These are phyloP conservation scores for Quercus dentata DNA, from an alignment of 306 rosid genomes.

Conservation along the genomic window DNA sequence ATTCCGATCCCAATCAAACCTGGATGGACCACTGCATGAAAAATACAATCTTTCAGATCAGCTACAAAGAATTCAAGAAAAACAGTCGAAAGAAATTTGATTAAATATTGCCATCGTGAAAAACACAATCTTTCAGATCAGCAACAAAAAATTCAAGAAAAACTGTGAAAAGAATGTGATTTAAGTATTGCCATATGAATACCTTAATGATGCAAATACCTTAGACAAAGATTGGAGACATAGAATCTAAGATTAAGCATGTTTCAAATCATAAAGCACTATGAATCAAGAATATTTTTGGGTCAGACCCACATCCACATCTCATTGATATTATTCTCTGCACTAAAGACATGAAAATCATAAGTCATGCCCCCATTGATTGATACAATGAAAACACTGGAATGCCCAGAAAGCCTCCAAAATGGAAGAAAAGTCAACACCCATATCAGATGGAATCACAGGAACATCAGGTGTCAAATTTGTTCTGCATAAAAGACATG, in stretches of 20 bases:
- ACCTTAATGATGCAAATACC: neutral
- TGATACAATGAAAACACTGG: neutral
- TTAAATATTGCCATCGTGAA: slow-evolving; percentile 14
- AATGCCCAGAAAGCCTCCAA: too few relatives aligned
- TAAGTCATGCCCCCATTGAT: neutral
- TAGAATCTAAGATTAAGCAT: neutral
- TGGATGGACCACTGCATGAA: slow-evolving; percentile 76
- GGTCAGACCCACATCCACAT: neutral
- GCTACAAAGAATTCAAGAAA: neutral
- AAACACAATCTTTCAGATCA: slow-evolving; percentile 1
- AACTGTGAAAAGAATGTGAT: neutral
- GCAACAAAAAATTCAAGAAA: neutral
- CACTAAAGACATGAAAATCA: neutral
- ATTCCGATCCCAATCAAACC: slow-evolving; percentile 84
- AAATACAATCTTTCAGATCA: slow-evolving; percentile 1
- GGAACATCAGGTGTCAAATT: too few relatives aligned
- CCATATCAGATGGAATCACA: too few relatives aligned
- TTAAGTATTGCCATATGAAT: neutral
- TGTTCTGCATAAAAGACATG: too few relatives aligned
- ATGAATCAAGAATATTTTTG: neutral
- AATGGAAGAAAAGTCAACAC: too few relatives aligned
- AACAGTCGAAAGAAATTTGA: neutral
- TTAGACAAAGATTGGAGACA: neutral
- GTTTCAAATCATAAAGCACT: neutral
- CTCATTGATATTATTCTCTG: neutral